A percentile compares a stretch with the other conserved stretches of the same genome.
Evolutionary conservation across 2,329 filamentous ascomycete species (phyloP).

Genomic region (Fusarium sp.): DNA sequence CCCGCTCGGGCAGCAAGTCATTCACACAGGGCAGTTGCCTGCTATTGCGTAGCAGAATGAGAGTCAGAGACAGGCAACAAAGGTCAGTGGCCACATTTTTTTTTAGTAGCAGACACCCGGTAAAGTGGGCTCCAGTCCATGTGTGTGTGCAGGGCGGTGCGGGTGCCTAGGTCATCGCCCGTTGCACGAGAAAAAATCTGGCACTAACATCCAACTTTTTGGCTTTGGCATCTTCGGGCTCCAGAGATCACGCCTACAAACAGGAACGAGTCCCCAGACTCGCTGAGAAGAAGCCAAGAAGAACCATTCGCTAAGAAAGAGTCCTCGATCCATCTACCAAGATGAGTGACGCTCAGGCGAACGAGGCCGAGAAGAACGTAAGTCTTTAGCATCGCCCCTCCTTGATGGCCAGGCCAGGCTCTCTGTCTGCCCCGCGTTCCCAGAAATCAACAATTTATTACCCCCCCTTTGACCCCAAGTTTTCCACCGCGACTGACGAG

Average conservation of each 20-base stretch:
- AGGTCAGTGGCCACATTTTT: not conserved
- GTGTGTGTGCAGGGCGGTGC: conserved; percentile 2
- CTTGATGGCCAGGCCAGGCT: conserved; percentile 25
- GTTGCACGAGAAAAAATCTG: conserved; percentile 46
- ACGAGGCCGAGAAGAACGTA: conserved; percentile 97
- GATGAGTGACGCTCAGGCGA: conserved; percentile 86
- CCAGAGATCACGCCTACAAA: conserved; percentile 33
- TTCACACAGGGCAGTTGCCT: not conserved
- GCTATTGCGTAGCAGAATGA: conserved; percentile 26
- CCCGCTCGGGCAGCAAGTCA: conserved; percentile 26
- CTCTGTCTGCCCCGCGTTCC: conserved; percentile 44
- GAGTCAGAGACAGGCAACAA: not conserved
- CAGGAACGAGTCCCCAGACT: conserved; percentile 33
- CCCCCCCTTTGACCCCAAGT: conserved; percentile 6
- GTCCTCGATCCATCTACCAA: conserved; percentile 54
- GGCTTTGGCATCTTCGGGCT: conserved; percentile 35
- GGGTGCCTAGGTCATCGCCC: conserved; percentile 40
- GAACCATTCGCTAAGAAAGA: conserved; percentile 34
- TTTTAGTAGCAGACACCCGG: conserved; percentile 9
- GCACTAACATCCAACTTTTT: conserved; percentile 46
- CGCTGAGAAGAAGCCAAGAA: conserved; percentile 39
- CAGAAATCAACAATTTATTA: conserved; percentile 17
- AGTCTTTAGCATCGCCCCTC: conserved; percentile 47
- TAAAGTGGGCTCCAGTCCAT: conserved; percentile 19
- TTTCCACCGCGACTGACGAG: conserved; percentile 32